A percentile compares a stretch with the other conserved stretches of the same genome.
Evolutionary conservation across 2,329 filamentous ascomycete genomes (phyloP).

Genomic region (Xylaria arbuscula): DNA sequence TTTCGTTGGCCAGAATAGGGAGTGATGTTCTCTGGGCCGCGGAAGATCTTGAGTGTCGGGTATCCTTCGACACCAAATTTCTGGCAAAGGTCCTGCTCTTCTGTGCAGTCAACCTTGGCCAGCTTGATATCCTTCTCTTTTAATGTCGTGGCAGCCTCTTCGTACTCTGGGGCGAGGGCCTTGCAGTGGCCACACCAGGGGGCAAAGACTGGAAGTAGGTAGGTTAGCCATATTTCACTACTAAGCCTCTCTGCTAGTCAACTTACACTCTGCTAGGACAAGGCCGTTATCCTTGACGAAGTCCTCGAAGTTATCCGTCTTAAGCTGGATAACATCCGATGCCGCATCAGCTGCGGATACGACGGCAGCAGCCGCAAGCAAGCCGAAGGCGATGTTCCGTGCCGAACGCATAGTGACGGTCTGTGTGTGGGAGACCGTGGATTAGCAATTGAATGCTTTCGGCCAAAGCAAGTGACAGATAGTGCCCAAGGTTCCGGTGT

Average conservation of each 20-base stretch:
- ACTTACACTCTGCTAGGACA: slow-evolving; percentile 91
- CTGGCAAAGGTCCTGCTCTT: slow-evolving; percentile 91
- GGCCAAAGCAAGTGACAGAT: background rate
- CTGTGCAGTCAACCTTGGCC: slow-evolving; percentile 94
- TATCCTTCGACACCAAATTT: slow-evolving; percentile 94
- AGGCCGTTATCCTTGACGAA: slow-evolving; percentile 89
- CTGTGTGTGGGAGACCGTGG: slow-evolving; percentile 18
- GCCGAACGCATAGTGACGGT: slow-evolving; percentile 47
- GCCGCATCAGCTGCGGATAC: slow-evolving; percentile 70
- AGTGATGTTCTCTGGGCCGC: slow-evolving; percentile 81
- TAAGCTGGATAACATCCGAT: slow-evolving; percentile 87
- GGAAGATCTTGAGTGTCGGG: slow-evolving; percentile 99
- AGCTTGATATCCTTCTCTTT: slow-evolving; percentile 90
- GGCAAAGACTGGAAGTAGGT: slow-evolving; percentile 78
- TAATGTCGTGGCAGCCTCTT: slow-evolving; percentile 83
- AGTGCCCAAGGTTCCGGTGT: slow-evolving; percentile 11
- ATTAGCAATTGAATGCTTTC: slow-evolving; percentile 24
- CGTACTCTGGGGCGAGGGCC: slow-evolving; percentile 92
- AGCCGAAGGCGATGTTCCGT: slow-evolving; percentile 60
- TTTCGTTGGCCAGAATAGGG: slow-evolving; percentile 93
- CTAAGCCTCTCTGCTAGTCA: slow-evolving; percentile 33
- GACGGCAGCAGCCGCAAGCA: slow-evolving; percentile 66
- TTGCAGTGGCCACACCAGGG: slow-evolving; percentile 99
- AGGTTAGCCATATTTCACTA: background rate
- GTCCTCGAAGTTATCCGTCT: slow-evolving; percentile 84